Evolutionary conservation across 805 yeast genomes (phyloP).

Genomic region (Lipomyces yamadae): DNA sequence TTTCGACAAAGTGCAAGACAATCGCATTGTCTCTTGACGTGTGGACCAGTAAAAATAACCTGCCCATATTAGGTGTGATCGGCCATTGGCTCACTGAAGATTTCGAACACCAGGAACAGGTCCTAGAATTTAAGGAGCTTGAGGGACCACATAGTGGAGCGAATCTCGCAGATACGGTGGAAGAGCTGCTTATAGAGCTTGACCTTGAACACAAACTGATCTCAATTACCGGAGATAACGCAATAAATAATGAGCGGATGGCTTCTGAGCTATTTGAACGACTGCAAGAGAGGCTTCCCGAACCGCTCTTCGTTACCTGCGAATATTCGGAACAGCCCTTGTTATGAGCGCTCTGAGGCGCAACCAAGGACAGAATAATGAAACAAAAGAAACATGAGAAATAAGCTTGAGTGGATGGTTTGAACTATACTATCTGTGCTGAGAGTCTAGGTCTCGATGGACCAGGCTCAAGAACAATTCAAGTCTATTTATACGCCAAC

Average conservation of each 20-base stretch:
- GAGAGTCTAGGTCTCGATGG: no score
- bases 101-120: neutral
- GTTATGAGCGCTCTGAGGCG: neutral
- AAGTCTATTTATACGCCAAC: no score
- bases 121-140: slow-evolving; percentile 7
- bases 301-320: no score
- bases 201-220: slow-evolving; percentile 7
- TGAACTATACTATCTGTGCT: no score
- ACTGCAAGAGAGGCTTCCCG: slow-evolving; percentile 2
- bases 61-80: slow-evolving; percentile 6
- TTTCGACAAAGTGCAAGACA: neutral
- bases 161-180: slow-evolving; percentile 7
- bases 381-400: no score
- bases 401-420: no score
- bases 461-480: no score
- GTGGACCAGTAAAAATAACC: slow-evolving; percentile 6
- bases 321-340: no score
- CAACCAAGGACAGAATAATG: no score
- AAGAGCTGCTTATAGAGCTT: slow-evolving; percentile 2
- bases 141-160: slow-evolving; percentile 4
- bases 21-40: slow-evolving; percentile 6
- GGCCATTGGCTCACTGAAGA: slow-evolving; percentile 7
- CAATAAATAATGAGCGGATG: slow-evolving; percentile 5
- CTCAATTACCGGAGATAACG: slow-evolving; percentile 6
- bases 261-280: slow-evolving; percentile 7